phyloP scores from a whole-genome alignment of 2,329 filamentous ascomycete species.

The Chalaropsis ovoidea region DNA sequence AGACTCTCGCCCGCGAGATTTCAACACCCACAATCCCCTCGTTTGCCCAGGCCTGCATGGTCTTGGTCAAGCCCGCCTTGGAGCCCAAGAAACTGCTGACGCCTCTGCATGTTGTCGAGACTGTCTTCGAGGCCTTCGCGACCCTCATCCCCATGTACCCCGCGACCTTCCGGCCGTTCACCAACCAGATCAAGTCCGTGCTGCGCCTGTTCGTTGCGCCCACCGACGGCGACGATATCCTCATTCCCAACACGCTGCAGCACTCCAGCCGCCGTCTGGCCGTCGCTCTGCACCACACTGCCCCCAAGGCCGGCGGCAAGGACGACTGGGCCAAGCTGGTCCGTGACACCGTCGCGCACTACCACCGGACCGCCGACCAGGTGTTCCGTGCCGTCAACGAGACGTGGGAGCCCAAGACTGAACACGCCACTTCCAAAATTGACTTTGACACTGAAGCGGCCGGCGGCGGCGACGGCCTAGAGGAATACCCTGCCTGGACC shows the following conservation, averaged over 20 bases:
- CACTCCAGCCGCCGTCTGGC: constrained; percentile 53
- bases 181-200: constrained; percentile 55
- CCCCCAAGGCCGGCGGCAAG: constrained; percentile 64
- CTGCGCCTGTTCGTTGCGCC: constrained; percentile 53
- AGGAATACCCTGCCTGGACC: constrained; percentile 57
- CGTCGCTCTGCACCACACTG: constrained; percentile 65
- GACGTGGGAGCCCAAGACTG: constrained; percentile 62
- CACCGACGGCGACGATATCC: constrained; percentile 43
- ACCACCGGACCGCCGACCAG: constrained; percentile 63
- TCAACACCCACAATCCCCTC: constrained; percentile 69
- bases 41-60: constrained; percentile 64
- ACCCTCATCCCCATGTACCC: constrained; percentile 69
- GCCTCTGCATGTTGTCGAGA: constrained; percentile 48
- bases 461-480: constrained; percentile 37
- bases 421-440: constrained; percentile 37
- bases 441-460: constrained; percentile 39
- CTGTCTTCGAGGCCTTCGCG: constrained; percentile 60
- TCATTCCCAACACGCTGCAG: constrained; percentile 45
- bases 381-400: constrained; percentile 71
- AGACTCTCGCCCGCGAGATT: constrained; percentile 75
- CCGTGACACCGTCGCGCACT: constrained; percentile 49
- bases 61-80: constrained; percentile 46
- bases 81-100: constrained; percentile 33
- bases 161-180: constrained; percentile 69
- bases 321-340: constrained; percentile 70